Evolutionary conservation across 139 green algal species (phyloP), one percentile per base, ranked within the genome.

Genomic region (Chlorella sp.): DNA sequence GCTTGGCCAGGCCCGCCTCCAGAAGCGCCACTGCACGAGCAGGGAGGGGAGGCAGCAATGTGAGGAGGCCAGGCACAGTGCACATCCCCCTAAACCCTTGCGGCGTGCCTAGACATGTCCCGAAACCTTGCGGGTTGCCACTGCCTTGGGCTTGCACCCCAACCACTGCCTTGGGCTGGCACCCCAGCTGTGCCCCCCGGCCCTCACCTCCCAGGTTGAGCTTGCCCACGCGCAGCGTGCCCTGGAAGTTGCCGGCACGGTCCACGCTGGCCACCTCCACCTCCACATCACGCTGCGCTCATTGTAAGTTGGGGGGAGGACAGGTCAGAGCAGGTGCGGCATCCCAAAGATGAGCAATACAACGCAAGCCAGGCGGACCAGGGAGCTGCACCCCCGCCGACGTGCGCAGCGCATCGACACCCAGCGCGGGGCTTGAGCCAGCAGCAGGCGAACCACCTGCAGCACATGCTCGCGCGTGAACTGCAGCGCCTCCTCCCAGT

Each of bases 161-260:
- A 8, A 65, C 24, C 22, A 8, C 9, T 28, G 58, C 22, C 9
- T 14, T 28, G 16, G 58, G 58, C 22, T 65, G 58, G 58, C 58
- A 30, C 9, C 58, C 9, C 58, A 65, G 58, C 58, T 14, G 16
- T 32, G 58, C 22, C 9, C 11, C 9, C 22, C 3, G 16, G 4
- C 58, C 26, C 64, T 44, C n/a, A 76, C 62, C 79, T 2, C 62
- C 79, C 79, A 84, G 79, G 79, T 84, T 84, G 19, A 75, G n/a
- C 62, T 41, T 56, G 64, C 79, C 79, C 34, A 84, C 48, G 62
- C 41, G 85, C 6, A 97, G 78, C 0, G 81, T 92, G 60, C 97
- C 97, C 73, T 98, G 91, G 91, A 99, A 99, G 48, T 95, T 99
- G n/a, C 97, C 97, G 4, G 86, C 93, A 81, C 95, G 95, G 91